Evolutionary conservation across 371 early-diverging fungal species (phyloP).

Genomic region (Cladochytrium tenue): DNA sequence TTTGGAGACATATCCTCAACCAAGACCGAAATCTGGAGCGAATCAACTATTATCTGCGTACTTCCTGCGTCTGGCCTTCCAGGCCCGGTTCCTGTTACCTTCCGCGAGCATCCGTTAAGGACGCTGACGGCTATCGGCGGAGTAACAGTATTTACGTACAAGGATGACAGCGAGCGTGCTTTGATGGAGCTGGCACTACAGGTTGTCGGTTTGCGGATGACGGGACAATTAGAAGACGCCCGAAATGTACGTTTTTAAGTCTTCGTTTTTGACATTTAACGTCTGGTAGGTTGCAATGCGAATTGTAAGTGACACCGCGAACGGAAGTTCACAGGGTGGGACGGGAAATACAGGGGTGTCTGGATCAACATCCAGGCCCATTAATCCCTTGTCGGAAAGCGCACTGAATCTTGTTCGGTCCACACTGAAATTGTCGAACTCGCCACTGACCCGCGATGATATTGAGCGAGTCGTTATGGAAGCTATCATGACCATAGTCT

Average conservation of each 20-base stretch:
- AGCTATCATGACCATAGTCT: not conserved
- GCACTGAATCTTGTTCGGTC: not conserved
- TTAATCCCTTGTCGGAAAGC: not conserved
- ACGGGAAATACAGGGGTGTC: not conserved
- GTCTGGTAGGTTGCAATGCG: slow-evolving; percentile 73
- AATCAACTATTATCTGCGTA: slow-evolving; percentile 73
- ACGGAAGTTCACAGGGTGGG: not conserved
- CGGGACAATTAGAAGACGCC: slow-evolving; percentile 69
- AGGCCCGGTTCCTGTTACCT: slow-evolving; percentile 72
- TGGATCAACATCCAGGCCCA: not conserved
- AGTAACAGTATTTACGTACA: slow-evolving; percentile 36
- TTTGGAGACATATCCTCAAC: slow-evolving; percentile 74
- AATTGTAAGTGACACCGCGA: slow-evolving; percentile 64
- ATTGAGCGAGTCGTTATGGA: not conserved
- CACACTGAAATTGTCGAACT: not conserved
- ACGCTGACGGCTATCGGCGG: not conserved
- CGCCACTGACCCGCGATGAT: not conserved
- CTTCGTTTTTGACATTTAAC: too few species aligned
- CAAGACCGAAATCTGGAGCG: slow-evolving; percentile 67
- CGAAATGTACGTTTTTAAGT: too few species aligned
- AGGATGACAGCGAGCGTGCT: slow-evolving; percentile 74
- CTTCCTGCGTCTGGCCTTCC: slow-evolving; percentile 73
- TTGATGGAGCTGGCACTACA: slow-evolving; percentile 80
- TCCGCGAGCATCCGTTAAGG: slow-evolving; percentile 43
- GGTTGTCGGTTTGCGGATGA: slow-evolving; percentile 79